A percentile compares a stretch with the other conserved stretches of the same genome.
Evolutionary conservation across 2,329 filamentous ascomycete genomes (phyloP).

Genomic region (Aspergillus pseudotamarii): DNA sequence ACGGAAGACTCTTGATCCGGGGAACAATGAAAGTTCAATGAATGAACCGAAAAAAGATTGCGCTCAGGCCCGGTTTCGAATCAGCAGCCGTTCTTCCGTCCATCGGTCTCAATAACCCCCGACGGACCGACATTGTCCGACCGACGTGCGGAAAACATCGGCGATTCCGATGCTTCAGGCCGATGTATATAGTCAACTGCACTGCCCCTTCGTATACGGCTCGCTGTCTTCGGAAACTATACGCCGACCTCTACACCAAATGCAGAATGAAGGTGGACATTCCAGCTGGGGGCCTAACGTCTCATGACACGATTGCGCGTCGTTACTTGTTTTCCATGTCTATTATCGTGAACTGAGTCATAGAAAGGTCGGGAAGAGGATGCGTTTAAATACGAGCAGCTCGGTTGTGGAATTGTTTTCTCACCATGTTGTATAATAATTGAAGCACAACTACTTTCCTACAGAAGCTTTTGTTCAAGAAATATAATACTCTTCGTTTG

Average conservation of each 20-base stretch:
- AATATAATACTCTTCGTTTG: neutral
- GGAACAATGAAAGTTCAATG: too few species aligned
- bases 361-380: neutral
- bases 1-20: too few species aligned
- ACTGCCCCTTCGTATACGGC: neutral
- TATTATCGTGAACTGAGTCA: neutral
- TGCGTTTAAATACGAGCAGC: neutral
- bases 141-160: neutral
- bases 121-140: neutral
- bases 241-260: neutral
- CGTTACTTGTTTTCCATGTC: too few species aligned
- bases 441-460: neutral
- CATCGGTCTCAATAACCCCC: neutral
- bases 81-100: neutral
- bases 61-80: neutral
- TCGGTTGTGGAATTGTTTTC: too few species aligned
- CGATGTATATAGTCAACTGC: neutral
- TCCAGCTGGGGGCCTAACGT: neutral
- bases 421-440: neutral
- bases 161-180: neutral
- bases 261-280: neutral
- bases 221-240: neutral
- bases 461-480: accelerated
- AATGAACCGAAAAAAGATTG: neutral
- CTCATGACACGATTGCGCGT: neutral